Conservation (phyloP, 2,329 filamentous ascomycete species). For the Penicillium sp. region DNA sequence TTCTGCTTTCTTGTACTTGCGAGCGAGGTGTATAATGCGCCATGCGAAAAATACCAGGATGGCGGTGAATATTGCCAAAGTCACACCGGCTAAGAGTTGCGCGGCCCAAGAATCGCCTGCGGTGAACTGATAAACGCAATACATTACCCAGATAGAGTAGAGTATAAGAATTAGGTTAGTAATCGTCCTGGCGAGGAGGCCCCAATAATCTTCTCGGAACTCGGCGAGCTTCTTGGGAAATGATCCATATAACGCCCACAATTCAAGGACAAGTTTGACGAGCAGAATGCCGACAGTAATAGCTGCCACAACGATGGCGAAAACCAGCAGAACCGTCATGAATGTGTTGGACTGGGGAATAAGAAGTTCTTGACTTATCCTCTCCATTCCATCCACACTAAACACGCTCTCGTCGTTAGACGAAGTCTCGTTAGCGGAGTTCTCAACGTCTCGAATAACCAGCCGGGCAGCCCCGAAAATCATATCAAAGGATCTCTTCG, state of each 20-base stretch:
- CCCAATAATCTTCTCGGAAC: constrained; percentile 97
- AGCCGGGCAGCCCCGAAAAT: constrained; percentile 54
- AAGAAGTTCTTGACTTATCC: constrained; percentile 79
- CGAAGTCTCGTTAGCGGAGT: constrained; percentile 48
- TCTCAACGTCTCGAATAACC: constrained; percentile 55
- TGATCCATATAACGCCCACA: constrained; percentile 85
- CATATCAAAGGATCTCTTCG: constrained; percentile 60
- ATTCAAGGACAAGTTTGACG: constrained; percentile 87
- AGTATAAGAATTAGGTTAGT: constrained; percentile 88
- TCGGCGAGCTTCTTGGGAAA: constrained; percentile 79
- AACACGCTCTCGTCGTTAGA: constrained; percentile 40
- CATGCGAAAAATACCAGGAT: constrained; percentile 82
- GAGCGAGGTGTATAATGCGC: constrained; percentile 79
- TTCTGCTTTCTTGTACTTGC: constrained; percentile 73
- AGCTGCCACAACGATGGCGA: constrained; percentile 81
- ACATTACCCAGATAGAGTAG: constrained; percentile 94
- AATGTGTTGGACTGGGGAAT: constrained; percentile 92
- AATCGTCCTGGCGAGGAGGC: constrained; percentile 83
- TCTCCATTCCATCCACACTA: constrained; percentile 76
- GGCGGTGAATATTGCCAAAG: constrained; percentile 77
- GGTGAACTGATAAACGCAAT: constrained; percentile 95
- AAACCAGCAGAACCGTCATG: constrained; percentile 90
- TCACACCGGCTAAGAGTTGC: constrained; percentile 80
- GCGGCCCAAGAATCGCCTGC: constrained; percentile 93
- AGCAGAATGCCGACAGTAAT: constrained; percentile 87